Conservation (phyloP, 176 grass and related monocot genomes). For the Musa itinerans region DNA sequence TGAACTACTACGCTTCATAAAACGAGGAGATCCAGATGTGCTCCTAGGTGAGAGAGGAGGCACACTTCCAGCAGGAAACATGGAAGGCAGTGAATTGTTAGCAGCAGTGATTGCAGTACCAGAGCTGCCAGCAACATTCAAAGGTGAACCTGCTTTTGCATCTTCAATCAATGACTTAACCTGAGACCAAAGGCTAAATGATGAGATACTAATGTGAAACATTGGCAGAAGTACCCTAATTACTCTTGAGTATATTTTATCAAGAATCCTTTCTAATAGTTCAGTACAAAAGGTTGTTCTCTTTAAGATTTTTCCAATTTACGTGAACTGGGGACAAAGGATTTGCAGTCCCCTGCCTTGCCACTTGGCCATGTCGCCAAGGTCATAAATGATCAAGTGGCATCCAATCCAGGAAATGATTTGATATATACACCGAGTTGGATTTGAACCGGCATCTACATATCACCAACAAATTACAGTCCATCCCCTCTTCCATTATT, state of each 20-base stretch:
- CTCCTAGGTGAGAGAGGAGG: slow-evolving; percentile 85
- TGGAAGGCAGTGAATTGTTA: slow-evolving; percentile 41
- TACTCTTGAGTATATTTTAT: not conserved
- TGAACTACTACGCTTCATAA: slow-evolving; percentile 42
- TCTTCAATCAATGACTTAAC: slow-evolving; percentile 47
- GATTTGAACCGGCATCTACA: no score
- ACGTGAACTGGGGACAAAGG: no score
- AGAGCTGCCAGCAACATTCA: slow-evolving; percentile 10
- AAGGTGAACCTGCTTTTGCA: slow-evolving; percentile 31
- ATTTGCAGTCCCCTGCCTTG: no score
- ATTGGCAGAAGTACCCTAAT: not conserved
- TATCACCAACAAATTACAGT: no score
- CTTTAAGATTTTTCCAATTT: no score
- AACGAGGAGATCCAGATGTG: slow-evolving; percentile 45
- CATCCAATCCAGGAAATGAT: no score
- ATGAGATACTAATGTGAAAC: not conserved
- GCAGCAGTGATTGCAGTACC: slow-evolving; percentile 23
- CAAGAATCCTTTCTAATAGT: no score
- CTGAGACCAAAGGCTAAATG: slow-evolving; percentile 17
- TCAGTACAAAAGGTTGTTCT: no score
- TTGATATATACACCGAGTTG: no score
- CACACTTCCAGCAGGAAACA: slow-evolving; percentile 58
- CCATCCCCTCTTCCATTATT: no score
- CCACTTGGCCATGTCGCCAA: no score
- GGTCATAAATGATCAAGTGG: no score